Evolutionary conservation across 352 stramenopile genomes (phyloP), one percentile per base, ranked within the genome.

Genomic region (Phytophthora podocarpi): DNA sequence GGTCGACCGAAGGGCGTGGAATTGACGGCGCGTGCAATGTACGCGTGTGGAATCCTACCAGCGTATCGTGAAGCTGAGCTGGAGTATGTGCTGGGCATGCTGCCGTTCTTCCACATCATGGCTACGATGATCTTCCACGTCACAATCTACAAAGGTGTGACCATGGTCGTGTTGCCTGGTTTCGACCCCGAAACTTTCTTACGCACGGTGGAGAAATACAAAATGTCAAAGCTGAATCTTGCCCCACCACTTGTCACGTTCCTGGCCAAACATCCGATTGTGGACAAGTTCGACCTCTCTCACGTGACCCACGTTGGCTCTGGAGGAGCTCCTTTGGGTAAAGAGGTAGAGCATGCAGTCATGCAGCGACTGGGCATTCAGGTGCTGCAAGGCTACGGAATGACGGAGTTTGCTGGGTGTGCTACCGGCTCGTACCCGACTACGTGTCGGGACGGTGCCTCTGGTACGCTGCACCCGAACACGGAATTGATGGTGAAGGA

Each of bases 101-200:
- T 99, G 15, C 95, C 96, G 30, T 97, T 98, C n/a, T n/a, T n/a
- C n/a, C n/a, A n/a, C n/a, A n/a, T n/a, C n/a, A n/a, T n/a, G n/a
- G n/a, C n/a, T n/a, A 78, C 87, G 2, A 82, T 89, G 40, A 85
- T 95, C 30, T 72, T 97, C 39, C 74, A 98, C 34, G 82, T 94
- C 42, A 78, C 77, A 10, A 77, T 93, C 39, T 91, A 89, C 74
- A 83, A 87, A 64, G 91, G 89, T 10, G 62, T 82, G 32, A 85
- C 83, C 7, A 72, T 95, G 15, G 83, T 98, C 13, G 90, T 97
- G 1, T 85, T 97, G 30, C 89, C 82, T n/a, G 64, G 81, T 9
- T 98, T 98, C 66, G 93, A 98, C 56, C 80, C 96, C 2, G 71
- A 93, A 43, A 66, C 72, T 9, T 98, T 98, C 63, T 76, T 97